Evolutionary conservation across 1,284 basidiomycete genomes (phyloP).

Genomic region (Mycosarcoma mackinlayi): DNA sequence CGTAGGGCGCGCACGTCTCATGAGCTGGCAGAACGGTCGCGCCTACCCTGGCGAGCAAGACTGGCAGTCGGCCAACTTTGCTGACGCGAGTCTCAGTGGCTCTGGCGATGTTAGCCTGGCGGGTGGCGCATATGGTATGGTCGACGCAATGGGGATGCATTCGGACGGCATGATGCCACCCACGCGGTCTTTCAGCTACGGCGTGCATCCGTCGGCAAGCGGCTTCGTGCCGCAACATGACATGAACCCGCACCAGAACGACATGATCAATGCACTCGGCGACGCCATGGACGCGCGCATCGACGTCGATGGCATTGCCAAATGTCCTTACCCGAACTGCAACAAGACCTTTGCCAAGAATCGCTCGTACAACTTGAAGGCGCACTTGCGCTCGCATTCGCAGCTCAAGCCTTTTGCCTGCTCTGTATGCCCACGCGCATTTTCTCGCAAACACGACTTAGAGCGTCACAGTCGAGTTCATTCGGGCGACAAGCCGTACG

Average conservation of each 20-base stretch:
- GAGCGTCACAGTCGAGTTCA: conserved; percentile 66
- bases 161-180: conserved; percentile 38
- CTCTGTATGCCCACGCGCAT: conserved; percentile 62
- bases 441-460: conserved; percentile 66
- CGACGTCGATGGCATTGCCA: conserved; percentile 59
- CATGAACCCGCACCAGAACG: conserved; percentile 32
- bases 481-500: conserved; percentile 67
- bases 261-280: conserved; percentile 59
- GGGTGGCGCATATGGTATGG: conserved; percentile 6
- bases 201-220: conserved; percentile 21
- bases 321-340: conserved; percentile 60
- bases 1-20: conserved; percentile 33
- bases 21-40: conserved; percentile 46
- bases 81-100: conserved; percentile 9
- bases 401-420: conserved; percentile 65
- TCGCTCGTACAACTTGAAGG: conserved; percentile 63
- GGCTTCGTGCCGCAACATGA: conserved; percentile 34
- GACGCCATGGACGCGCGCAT: conserved; percentile 57
- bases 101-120: conserved; percentile 11
- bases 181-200: conserved; percentile 30
- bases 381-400: conserved; percentile 60
- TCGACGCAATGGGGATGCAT: conserved; percentile 18
- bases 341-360: conserved; percentile 66
- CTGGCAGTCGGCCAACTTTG: conserved; percentile 25
- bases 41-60: conserved; percentile 22